These are phyloP conservation scores for Xenoacremonium recifei DNA, from an alignment of 2,329 filamentous ascomycete genomes.

Conservation along the genomic window DNA sequence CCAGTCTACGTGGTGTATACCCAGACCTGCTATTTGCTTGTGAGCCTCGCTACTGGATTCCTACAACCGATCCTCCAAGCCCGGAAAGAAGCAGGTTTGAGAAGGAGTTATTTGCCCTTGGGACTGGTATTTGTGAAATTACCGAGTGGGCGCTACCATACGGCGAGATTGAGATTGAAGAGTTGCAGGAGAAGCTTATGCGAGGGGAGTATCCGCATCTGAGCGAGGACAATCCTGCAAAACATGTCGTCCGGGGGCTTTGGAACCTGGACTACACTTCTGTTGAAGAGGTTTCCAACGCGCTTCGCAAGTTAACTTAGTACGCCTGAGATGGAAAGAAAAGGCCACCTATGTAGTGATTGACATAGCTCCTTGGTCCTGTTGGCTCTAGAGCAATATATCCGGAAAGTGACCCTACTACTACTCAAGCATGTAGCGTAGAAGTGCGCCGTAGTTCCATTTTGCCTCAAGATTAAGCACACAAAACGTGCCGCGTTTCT, in stretches of 20 bases:
- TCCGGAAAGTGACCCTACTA: no score
- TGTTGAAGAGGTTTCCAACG: not conserved
- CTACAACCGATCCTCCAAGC: not conserved
- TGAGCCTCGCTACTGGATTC: not conserved
- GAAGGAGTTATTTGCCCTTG: conserved; percentile 5
- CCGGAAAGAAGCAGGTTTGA: not conserved
- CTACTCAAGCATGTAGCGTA: no score
- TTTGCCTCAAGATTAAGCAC: no score
- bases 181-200: conserved; percentile 5
- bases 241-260: not conserved
- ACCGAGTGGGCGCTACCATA: conserved; percentile 5
- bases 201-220: conserved; percentile 3
- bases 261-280: not conserved
- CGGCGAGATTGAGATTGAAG: conserved; percentile 3
- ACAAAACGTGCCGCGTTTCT: no score
- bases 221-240: not conserved
- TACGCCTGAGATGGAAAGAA: no score
- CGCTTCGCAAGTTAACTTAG: no score
- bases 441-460: no score
- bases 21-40: conserved; percentile 1
- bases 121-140: conserved; percentile 7
- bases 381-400: no score
- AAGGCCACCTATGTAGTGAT: no score
- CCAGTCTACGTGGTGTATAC: not conserved
- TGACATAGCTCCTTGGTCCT: no score